A percentile compares a stretch with the other conserved stretches of the same genome.
These are phyloP conservation scores for Fusarium tanahbumbuense DNA, from an alignment of 2,329 filamentous ascomycete species.

Conservation along the genomic window DNA sequence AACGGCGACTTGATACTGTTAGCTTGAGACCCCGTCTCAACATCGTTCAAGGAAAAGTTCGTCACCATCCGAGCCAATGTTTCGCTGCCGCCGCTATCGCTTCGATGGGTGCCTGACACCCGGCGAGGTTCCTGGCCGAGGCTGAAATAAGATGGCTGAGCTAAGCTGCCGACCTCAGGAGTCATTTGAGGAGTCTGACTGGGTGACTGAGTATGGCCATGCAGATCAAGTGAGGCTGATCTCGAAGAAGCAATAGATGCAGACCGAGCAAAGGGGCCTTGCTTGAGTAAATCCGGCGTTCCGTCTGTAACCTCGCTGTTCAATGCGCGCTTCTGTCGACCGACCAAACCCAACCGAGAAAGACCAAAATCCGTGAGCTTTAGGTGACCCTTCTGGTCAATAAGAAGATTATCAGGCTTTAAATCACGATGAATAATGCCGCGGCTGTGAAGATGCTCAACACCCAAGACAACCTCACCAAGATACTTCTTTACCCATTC, in stretches of 20 bases:
- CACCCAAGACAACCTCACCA: constrained; percentile 94
- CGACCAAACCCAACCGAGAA: constrained; percentile 96
- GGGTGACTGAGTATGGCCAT: constrained; percentile 78
- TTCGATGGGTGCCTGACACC: constrained; percentile 80
- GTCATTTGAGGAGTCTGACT: constrained; percentile 87
- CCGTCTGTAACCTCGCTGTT: constrained; percentile 80
- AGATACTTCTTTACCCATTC: constrained; percentile 99
- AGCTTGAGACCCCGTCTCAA: constrained; percentile 55
- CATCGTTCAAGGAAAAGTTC: constrained; percentile 79
- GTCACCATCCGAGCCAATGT: constrained; percentile 84
- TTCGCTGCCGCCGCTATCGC: constrained; percentile 93
- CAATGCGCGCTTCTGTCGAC: constrained; percentile 92
- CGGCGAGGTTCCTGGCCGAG: constrained; percentile 75
- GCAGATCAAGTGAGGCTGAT: constrained; percentile 92
- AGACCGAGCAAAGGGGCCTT: constrained; percentile 88
- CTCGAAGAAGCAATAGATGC: constrained; percentile 89
- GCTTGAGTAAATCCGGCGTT: constrained; percentile 92
- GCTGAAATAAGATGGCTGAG: constrained; percentile 94
- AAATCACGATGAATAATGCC: constrained; percentile 97
- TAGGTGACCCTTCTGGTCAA: constrained; percentile 95
- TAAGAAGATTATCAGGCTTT: constrained; percentile 96
- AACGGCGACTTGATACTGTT: constrained; percentile 69
- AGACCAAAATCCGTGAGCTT: constrained; percentile 98
- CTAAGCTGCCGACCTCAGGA: constrained; percentile 72
- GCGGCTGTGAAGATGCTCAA: constrained; percentile 93